Conservation (phyloP, 371 early-diverging fungal species). For the Mortierella polycephala region DNA sequence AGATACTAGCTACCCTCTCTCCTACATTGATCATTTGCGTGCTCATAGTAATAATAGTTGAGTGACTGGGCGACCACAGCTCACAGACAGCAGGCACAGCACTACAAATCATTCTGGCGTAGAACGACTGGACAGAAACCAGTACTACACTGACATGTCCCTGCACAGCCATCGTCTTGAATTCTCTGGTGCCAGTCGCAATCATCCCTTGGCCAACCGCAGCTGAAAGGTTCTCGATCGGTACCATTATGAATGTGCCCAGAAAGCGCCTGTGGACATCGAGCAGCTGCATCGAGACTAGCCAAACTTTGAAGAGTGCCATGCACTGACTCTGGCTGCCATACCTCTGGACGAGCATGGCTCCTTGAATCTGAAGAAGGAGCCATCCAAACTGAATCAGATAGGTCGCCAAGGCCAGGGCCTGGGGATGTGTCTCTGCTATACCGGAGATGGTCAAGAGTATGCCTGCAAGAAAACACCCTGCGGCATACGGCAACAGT, state of each 20-base stretch:
- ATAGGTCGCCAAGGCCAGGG: constrained; percentile 33
- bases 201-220: too few relatives aligned
- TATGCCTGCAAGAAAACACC: constrained; percentile 42
- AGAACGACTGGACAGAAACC: constrained; percentile 18
- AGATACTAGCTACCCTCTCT: background rate
- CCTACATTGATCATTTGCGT: background rate
- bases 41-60: background rate
- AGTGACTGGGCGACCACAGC: background rate
- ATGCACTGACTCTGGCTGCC: constrained; percentile 25
- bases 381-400: constrained; percentile 48
- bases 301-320: constrained; percentile 40
- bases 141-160: background rate
- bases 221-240: background rate
- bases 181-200: background rate
- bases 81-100: constrained; percentile 15
- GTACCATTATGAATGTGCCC: background rate
- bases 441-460: constrained; percentile 48
- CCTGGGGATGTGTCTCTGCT: constrained; percentile 48
- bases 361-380: constrained; percentile 42
- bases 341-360: constrained; percentile 18
- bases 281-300: constrained; percentile 30
- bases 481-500: constrained; percentile 44
- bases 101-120: constrained; percentile 28
- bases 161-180: background rate
- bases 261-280: constrained; percentile 44